These are phyloP conservation scores for Penicillium fimorum DNA, from an alignment of 495 filamentous ascomycete genomes.

Conservation along the genomic window DNA sequence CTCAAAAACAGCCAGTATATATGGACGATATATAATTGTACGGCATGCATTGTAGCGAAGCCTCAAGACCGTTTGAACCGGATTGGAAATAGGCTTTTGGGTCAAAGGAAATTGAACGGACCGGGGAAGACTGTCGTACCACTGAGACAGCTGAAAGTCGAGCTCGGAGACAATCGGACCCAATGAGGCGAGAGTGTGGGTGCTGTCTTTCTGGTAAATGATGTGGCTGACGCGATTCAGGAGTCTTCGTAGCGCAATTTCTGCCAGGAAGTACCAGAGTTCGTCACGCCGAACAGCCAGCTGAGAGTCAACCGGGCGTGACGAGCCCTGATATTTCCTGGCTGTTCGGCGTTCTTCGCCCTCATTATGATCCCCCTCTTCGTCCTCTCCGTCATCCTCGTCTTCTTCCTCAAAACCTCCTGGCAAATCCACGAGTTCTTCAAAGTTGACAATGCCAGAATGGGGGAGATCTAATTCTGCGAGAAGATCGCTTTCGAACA, in stretches of 20 bases:
- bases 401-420: slow-evolving; percentile 66
- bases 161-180: slow-evolving; percentile 76
- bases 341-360: slow-evolving; percentile 13
- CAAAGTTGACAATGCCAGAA: slow-evolving; percentile 76
- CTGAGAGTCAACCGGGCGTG: slow-evolving; percentile 1
- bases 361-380: slow-evolving; percentile 37
- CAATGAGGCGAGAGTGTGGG: slow-evolving; percentile 64
- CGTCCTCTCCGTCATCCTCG: slow-evolving; percentile 49
- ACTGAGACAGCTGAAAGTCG: slow-evolving; percentile 78
- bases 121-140: slow-evolving; percentile 74
- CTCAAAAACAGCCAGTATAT: slow-evolving; percentile 75
- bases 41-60: slow-evolving; percentile 80
- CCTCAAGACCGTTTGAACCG: slow-evolving; percentile 74
- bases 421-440: slow-evolving; percentile 75
- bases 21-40: slow-evolving; percentile 81
- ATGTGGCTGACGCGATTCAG: slow-evolving; percentile 78
- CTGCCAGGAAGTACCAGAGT: slow-evolving; percentile 80
- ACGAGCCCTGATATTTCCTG: slow-evolving; percentile 7
- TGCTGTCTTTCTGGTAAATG: slow-evolving; percentile 72
- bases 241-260: slow-evolving; percentile 73
- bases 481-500: slow-evolving; percentile 79
- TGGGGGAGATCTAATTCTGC: slow-evolving; percentile 80
- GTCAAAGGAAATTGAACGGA: slow-evolving; percentile 74
- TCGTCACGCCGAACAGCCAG: slow-evolving; percentile 62
- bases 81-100: slow-evolving; percentile 60